Evolutionary conservation across 305 asterid species (phyloP), one percentile per base, ranked within the genome.

Genomic region (Stenogyne calaminthoides): DNA sequence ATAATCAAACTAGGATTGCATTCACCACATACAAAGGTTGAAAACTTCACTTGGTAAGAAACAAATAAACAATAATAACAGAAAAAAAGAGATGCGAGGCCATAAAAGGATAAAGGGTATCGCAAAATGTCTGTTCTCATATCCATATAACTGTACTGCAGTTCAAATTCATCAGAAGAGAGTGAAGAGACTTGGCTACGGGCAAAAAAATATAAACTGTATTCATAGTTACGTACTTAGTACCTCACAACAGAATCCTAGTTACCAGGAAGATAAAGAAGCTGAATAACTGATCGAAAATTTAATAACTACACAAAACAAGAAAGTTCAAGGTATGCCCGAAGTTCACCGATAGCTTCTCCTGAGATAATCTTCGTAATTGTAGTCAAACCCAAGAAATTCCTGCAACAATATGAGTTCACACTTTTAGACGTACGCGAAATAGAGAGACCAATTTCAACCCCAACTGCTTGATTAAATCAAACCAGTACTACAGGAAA

Each of bases 231-330:
- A 68, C 25, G 65, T 64, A 32, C 27, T 40, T 19, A 70, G 69
- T 71, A 36, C 66, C 62, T 72, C 77, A 59, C 36, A 67, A 75
- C 47, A 19, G 46, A 47, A 70, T 69, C 74, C 77, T 67, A 67
- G 72, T 67, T 71, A 67, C 72, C 72, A 36, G 61, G 27, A 7
- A 37, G 73, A 68, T 16, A 52, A 62, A 14, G 68, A 65, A 66
- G 68, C 68, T 57, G 69, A 68, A 63, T 62, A 67, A 32, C 63
- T 58, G 46, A 58, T 10, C 12, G 29, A 71, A 67, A 64, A 77
- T 75, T 82, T 60, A 15, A 16, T 64, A 29, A 77, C 73, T 44
- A 75, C 73, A 81, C 62, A 75, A 64, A 73, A 27, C 27, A 75
- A 64, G 27, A 55, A 65, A 63, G 47, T 67, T 19, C 47, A 25